A percentile compares a stretch with the other conserved stretches of the same genome.
phyloP scores from a whole-genome alignment of 78 protist genomes.

The Dictyostelium capitatum region DNA sequence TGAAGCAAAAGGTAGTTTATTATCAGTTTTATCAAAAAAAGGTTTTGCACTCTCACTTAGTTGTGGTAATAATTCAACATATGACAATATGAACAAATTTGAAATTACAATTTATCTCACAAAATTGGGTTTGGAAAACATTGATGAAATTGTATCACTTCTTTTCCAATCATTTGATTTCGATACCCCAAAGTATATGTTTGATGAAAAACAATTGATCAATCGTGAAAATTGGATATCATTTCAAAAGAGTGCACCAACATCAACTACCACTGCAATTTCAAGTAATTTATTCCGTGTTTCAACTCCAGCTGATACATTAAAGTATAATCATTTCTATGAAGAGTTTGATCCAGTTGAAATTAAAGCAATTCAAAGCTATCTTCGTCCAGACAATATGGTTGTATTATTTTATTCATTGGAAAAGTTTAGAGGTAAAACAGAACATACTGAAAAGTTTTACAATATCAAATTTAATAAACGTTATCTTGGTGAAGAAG shows the following conservation, averaged over 20 bases:
- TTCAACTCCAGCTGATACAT: background rate
- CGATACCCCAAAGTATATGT: background rate
- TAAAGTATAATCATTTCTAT: slow-evolving; percentile 2
- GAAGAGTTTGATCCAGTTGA: background rate
- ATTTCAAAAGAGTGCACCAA: background rate
- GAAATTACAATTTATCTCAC: slow-evolving; percentile 1
- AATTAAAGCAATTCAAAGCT: background rate
- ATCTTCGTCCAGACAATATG: slow-evolving; percentile 46
- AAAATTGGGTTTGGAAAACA: slow-evolving; percentile 9
- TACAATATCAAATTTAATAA: background rate
- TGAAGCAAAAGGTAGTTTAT: slow-evolving; percentile 53
- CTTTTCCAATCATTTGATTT: background rate
- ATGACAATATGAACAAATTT: background rate
- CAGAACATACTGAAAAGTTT: background rate
- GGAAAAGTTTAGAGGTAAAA: background rate
- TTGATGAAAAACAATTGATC: background rate
- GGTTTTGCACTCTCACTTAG: background rate
- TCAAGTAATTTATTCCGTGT: background rate
- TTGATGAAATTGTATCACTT: background rate
- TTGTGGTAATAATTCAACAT: background rate
- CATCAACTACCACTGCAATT: background rate
- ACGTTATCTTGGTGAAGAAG: background rate
- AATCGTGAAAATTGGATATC: slow-evolving; percentile 7
- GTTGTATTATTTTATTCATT: background rate
- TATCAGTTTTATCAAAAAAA: background rate